Percentiles rank a stretch among this genome's conserved stretches.
These are phyloP conservation scores for Micractinium sp. DNA, from an alignment of 139 green algal species.

Conservation along the genomic window DNA sequence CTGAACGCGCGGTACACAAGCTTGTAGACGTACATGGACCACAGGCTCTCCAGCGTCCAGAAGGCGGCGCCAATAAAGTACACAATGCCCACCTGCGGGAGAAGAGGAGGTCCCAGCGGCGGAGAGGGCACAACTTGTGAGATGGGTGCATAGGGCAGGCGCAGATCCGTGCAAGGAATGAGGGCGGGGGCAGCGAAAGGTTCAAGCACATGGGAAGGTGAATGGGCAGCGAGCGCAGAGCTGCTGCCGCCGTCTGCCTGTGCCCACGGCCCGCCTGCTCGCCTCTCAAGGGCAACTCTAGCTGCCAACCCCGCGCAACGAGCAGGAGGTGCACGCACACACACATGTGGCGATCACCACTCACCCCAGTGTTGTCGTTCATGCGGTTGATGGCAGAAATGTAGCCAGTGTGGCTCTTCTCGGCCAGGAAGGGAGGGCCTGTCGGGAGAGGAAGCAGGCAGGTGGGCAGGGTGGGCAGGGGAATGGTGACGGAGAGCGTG, in stretches of 20 bases:
- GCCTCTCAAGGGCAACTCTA: neutral
- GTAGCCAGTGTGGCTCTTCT: constrained; percentile 54
- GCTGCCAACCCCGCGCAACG: no score
- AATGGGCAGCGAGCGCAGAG: neutral
- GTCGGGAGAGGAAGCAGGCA: neutral
- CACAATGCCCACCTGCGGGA: constrained; percentile 48
- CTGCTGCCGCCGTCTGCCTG: neutral
- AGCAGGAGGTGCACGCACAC: neutral
- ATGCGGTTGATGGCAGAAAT: constrained; percentile 46
- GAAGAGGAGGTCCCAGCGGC: neutral
- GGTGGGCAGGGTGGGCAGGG: neutral
- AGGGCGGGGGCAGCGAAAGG: neutral
- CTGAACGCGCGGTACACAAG: constrained; percentile 60
- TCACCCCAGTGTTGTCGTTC: constrained; percentile 37
- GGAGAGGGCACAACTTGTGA: no score
- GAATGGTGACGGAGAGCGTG: neutral
- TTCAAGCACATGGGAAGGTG: neutral
- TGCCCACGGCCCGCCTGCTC: neutral
- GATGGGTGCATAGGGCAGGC: neutral
- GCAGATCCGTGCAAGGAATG: neutral
- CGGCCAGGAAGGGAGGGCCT: constrained; percentile 41
- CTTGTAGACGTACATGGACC: constrained; percentile 49
- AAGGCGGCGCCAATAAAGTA: constrained; percentile 61
- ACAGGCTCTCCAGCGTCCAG: constrained; percentile 62
- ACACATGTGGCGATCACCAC: neutral